Conservation (phyloP, 148 eudicot genomes). For the Simmondsia chinensis region DNA sequence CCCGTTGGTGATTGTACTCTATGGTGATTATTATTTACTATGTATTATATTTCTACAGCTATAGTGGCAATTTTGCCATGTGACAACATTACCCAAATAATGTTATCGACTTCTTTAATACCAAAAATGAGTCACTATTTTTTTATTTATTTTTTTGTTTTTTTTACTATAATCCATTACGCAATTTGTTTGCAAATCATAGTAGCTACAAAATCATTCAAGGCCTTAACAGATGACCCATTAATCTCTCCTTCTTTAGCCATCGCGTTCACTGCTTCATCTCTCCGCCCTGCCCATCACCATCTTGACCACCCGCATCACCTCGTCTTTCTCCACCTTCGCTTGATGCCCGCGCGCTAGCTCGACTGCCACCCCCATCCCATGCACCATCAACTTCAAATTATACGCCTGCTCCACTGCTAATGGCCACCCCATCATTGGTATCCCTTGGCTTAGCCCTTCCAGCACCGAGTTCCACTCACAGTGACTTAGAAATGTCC, state of each 20-base stretch:
- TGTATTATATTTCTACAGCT: too few species aligned
- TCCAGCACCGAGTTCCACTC: constrained; percentile 47
- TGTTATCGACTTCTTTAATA: not conserved
- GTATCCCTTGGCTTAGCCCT: constrained; percentile 61
- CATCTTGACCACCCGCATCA: constrained; percentile 29
- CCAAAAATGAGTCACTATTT: not conserved
- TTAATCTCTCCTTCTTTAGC: not conserved
- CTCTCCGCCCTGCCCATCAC: constrained; percentile 40
- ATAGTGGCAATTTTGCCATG: too few species aligned
- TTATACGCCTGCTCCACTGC: constrained; percentile 58
- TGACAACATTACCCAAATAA: too few species aligned
- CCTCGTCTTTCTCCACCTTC: constrained; percentile 29
- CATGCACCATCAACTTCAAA: constrained; percentile 58
- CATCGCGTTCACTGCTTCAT: constrained; percentile 43
- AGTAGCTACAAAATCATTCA: constrained; percentile 4
- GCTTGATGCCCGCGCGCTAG: constrained; percentile 45
- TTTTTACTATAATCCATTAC: not conserved
- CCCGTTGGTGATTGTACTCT: too few species aligned
- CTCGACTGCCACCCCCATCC: constrained; percentile 59
- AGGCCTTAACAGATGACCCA: not conserved
- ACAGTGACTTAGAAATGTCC: constrained; percentile 45
- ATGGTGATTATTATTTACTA: too few species aligned
- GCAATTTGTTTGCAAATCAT: not conserved
- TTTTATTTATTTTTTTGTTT: too few species aligned
- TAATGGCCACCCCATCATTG: constrained; percentile 56